Conservation (phyloP, 352 stramenopile species). For the Lagenidium giganteum region DNA sequence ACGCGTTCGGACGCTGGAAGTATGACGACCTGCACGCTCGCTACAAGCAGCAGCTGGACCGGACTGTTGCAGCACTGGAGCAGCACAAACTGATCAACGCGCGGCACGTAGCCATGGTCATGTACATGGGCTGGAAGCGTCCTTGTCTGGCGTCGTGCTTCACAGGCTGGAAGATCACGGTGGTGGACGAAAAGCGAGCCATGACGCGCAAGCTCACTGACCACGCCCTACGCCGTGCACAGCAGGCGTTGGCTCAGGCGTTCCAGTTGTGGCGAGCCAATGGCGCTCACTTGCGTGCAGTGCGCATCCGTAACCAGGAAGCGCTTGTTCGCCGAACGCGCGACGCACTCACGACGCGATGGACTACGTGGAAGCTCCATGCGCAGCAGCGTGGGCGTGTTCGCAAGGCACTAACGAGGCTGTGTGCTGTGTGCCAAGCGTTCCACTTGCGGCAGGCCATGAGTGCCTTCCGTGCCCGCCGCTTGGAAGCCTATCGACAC, state of each 20-base stretch:
- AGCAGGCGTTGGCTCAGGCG: not conserved
- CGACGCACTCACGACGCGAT: too few species aligned
- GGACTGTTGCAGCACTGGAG: not conserved
- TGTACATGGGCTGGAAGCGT: slow-evolving; percentile 6
- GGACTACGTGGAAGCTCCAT: not conserved
- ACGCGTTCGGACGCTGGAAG: slow-evolving; percentile 3
- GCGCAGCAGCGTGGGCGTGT: not conserved
- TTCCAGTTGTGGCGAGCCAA: not conserved
- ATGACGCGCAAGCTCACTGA: too few species aligned
- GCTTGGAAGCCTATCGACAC: slow-evolving; percentile 5
- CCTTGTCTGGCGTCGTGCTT: slow-evolving; percentile 1
- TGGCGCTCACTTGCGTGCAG: not conserved
- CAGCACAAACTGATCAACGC: slow-evolving; percentile 4
- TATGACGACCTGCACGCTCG: too few species aligned
- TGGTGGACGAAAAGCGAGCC: not conserved
- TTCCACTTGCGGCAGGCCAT: not conserved
- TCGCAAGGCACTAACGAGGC: not conserved
- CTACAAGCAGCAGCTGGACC: not conserved
- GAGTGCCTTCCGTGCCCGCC: not conserved
- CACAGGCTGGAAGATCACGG: slow-evolving; percentile 1
- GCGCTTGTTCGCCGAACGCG: not conserved
- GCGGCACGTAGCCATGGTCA: slow-evolving; percentile 1
- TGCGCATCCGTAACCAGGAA: not conserved
- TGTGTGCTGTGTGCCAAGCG: slow-evolving; percentile 11
- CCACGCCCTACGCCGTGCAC: too few species aligned